phyloP scores from a whole-genome alignment of 176 grass and related monocot genomes.

The Oryza rufipogon region DNA sequence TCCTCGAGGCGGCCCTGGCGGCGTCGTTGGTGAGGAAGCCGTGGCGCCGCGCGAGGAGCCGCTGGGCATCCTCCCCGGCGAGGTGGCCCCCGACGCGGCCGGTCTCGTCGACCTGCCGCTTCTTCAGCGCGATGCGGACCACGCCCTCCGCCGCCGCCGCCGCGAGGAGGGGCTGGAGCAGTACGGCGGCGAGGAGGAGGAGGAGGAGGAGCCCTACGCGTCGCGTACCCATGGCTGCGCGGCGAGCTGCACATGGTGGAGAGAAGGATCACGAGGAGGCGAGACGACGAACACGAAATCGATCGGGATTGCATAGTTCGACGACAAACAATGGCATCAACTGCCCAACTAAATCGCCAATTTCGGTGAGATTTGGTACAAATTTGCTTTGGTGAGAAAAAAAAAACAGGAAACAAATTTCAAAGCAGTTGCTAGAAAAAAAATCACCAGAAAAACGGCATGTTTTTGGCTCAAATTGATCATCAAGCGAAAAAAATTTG shows the following conservation, averaged over 20 bases:
- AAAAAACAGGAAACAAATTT: neutral
- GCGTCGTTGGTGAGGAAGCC: constrained; percentile 36
- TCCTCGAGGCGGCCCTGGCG: neutral
- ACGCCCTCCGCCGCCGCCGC: constrained; percentile 46
- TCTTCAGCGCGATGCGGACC: constrained; percentile 68
- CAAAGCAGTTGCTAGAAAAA: neutral
- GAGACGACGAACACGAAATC: neutral
- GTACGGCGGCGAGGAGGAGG: constrained; percentile 54
- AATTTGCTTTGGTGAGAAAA: no score
- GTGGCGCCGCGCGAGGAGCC: constrained; percentile 47
- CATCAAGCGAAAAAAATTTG: neutral
- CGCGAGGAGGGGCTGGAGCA: constrained; percentile 45
- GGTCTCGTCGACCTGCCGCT: constrained; percentile 39
- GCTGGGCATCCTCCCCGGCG: constrained; percentile 29
- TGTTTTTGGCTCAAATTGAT: neutral
- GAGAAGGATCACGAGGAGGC: neutral
- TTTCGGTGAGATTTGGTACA: neutral
- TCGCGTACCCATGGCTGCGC: constrained; percentile 55
- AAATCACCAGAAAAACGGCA: neutral
- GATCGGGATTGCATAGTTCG: neutral
- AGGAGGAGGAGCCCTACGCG: constrained; percentile 29
- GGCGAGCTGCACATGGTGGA: constrained; percentile 2
- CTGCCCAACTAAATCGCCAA: neutral
- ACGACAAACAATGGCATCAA: neutral
- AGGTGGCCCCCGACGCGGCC: constrained; percentile 25